These are phyloP conservation scores for Gossypium longicalyx DNA, from an alignment of 345 rosid species.

Conservation along the genomic window DNA sequence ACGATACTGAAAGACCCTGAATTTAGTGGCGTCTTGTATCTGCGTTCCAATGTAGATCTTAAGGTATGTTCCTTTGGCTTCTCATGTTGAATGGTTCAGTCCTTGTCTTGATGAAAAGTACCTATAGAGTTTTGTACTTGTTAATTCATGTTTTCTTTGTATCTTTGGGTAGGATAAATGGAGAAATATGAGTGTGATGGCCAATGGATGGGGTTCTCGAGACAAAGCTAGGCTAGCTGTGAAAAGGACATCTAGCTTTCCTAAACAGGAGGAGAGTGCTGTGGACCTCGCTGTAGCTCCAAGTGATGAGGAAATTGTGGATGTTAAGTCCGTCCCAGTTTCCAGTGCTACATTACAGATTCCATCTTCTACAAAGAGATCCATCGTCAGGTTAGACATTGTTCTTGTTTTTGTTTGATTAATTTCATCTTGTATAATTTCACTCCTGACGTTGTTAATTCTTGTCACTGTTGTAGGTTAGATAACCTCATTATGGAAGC, in stretches of 20 bases:
- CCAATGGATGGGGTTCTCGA: conserved; percentile 89
- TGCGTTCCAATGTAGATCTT: conserved; percentile 97
- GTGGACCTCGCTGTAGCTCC: conserved; percentile 28
- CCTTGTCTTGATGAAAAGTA: not conserved
- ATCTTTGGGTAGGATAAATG: conserved; percentile 74
- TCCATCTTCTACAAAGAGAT: conserved; percentile 52
- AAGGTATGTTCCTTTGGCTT: conserved; percentile 44
- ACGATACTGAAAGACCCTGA: conserved; percentile 97
- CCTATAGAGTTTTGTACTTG: not conserved
- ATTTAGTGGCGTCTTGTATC: conserved; percentile 70
- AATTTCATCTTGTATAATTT: not conserved
- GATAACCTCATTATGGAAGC: conserved; percentile 92
- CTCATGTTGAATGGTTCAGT: not conserved
- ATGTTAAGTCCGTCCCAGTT: conserved; percentile 47
- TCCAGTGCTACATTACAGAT: conserved; percentile 37
- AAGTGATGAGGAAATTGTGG: conserved; percentile 68
- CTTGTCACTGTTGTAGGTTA: conserved; percentile 43
- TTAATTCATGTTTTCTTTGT: conserved; percentile 16
- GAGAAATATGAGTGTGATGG: conserved; percentile 98
- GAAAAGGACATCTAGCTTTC: conserved; percentile 48
- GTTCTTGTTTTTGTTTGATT: conserved; percentile 5
- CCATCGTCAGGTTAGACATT: conserved; percentile 61
- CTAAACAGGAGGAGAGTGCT: conserved; percentile 57
- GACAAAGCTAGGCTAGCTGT: conserved; percentile 70
- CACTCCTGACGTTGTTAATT: conserved; percentile 17